phyloP scores from a whole-genome alignment of 2,329 filamentous ascomycete species.

The Emergomyces africanus region DNA sequence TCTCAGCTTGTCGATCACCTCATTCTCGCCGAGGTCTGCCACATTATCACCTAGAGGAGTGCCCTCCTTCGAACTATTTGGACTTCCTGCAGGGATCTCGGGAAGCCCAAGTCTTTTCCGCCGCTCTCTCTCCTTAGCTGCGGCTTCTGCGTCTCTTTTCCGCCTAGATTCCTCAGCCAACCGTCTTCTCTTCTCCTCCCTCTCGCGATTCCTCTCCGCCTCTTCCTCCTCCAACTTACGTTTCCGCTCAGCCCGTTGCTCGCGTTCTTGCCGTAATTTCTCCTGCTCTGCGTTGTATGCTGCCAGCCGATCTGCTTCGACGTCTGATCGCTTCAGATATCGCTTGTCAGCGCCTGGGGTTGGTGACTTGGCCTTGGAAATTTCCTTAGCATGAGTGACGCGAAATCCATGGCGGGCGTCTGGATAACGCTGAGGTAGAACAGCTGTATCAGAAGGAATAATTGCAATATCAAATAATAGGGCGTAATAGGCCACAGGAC shows the following conservation, averaged over 20 bases:
- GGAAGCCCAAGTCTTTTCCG: conserved; percentile 70
- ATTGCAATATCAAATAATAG: background rate
- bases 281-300: conserved; percentile 74
- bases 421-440: background rate
- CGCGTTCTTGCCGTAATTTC: conserved; percentile 56
- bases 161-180: conserved; percentile 69
- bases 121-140: conserved; percentile 57
- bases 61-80: conserved; percentile 27
- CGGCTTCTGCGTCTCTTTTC: conserved; percentile 58
- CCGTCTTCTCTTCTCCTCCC: conserved; percentile 69
- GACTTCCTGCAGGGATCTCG: conserved; percentile 46
- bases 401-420: conserved; percentile 72
- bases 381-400: conserved; percentile 82
- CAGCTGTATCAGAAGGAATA: background rate
- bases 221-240: conserved; percentile 83
- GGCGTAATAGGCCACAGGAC: background rate
- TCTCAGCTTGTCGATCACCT: conserved; percentile 56
- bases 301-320: conserved; percentile 69
- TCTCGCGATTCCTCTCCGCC: conserved; percentile 50
- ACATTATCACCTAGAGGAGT: conserved; percentile 20
- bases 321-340: conserved; percentile 71
- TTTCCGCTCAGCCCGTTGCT: conserved; percentile 59
- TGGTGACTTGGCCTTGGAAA: conserved; percentile 60
- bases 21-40: conserved; percentile 58
- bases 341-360: conserved; percentile 42